phyloP scores from a whole-genome alignment of 805 yeast species.

The Lipomyces mesembrius region DNA sequence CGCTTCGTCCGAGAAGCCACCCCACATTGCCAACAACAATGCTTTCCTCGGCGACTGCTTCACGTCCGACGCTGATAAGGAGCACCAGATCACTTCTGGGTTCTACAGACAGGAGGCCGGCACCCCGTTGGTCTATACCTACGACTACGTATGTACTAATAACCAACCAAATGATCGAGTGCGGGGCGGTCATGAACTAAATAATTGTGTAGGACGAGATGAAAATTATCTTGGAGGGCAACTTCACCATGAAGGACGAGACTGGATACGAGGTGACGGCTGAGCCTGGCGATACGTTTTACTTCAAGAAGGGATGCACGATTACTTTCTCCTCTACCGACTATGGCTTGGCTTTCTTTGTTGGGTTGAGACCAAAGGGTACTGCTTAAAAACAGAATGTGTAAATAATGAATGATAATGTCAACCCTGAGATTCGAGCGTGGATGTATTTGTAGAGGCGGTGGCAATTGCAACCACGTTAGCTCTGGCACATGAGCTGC shows the following conservation, averaged over 20 bases:
- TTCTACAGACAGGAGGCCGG: constrained; percentile 73
- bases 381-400: constrained; percentile 5
- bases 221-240: constrained; percentile 72
- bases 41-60: constrained; percentile 70
- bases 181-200: constrained; percentile 1
- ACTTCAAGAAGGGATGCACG: constrained; percentile 69
- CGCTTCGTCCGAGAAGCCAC: constrained; percentile 50
- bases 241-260: constrained; percentile 65
- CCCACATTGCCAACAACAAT: constrained; percentile 65
- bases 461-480: no score
- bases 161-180: not conserved
- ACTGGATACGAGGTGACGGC: constrained; percentile 62
- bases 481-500: no score
- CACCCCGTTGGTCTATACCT: constrained; percentile 67
- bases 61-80: constrained; percentile 64
- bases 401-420: no score
- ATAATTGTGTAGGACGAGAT: constrained; percentile 57
- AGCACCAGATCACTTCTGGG: constrained; percentile 65
- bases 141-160: constrained; percentile 47
- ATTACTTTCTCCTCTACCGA: constrained; percentile 67
- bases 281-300: constrained; percentile 68
- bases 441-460: no score
- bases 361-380: constrained; percentile 53
- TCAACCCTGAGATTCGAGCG: no score
- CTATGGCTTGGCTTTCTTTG: constrained; percentile 66